Conservation (phyloP, 2,329 filamentous ascomycete species). For the Gaeumannomyces sp. region DNA sequence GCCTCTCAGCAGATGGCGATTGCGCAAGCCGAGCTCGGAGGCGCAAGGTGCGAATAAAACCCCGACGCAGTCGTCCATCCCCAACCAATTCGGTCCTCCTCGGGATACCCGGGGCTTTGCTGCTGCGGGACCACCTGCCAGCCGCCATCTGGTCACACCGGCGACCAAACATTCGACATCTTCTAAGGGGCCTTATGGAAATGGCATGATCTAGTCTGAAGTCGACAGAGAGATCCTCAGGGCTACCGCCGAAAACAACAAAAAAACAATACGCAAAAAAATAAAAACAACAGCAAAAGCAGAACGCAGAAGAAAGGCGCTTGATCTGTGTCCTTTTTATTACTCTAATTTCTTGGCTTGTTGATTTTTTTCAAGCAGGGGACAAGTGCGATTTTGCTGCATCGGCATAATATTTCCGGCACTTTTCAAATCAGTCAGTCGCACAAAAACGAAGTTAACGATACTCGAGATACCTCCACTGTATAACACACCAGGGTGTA, state of each 20-base stretch:
- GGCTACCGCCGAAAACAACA: background rate
- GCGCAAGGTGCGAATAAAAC: constrained; percentile 20
- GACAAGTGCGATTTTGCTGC: background rate
- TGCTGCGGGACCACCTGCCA: constrained; percentile 26
- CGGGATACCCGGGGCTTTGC: constrained; percentile 21
- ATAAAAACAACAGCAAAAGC: background rate
- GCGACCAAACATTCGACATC: constrained; percentile 16
- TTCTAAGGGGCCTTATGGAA: constrained; percentile 24
- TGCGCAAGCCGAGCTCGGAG: constrained; percentile 39
- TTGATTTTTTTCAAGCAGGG: constrained; percentile 3
- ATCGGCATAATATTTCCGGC: constrained; percentile 8
- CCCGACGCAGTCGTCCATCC: constrained; percentile 8
- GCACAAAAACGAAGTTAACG: constrained; percentile 9
- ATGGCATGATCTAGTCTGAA: constrained; percentile 27
- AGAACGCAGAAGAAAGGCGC: background rate
- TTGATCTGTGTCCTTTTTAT: background rate
- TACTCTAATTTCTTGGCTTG: constrained; percentile 5
- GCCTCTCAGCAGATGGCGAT: constrained; percentile 31
- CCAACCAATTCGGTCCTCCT: constrained; percentile 12
- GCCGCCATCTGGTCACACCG: constrained; percentile 28
- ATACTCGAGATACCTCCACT: constrained; percentile 24
- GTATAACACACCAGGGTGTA: constrained; percentile 15
- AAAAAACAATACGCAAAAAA: background rate
- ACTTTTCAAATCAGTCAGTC: constrained; percentile 3
- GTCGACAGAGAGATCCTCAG: too few species aligned